Percentiles rank a stretch among this genome's conserved stretches.
phyloP scores from a whole-genome alignment of 176 grass and related monocot genomes.

The Aechmea fasciata region DNA sequence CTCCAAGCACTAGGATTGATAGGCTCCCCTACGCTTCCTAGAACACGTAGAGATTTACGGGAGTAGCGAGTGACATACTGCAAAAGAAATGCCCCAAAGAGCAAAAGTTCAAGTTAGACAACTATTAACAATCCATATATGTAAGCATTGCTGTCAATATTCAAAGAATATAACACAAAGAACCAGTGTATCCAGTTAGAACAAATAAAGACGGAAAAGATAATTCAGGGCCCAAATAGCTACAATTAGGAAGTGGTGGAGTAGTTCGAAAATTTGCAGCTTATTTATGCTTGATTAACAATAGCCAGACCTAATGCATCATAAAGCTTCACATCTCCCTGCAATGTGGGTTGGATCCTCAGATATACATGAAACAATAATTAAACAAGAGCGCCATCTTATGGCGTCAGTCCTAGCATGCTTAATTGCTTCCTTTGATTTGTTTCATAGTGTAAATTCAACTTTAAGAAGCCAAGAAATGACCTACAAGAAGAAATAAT shows the following conservation, averaged over 20 bases:
- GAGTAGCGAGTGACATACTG: constrained; percentile 81
- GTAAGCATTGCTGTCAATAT: not conserved
- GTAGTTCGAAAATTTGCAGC: no score
- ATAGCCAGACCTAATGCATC: no score
- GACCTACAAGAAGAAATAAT: not conserved
- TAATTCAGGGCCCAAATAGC: no score
- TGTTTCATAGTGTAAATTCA: not conserved
- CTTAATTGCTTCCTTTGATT: not conserved
- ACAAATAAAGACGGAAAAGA: no score
- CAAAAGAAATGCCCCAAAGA: constrained; percentile 18
- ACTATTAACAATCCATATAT: not conserved
- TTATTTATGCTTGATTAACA: no score
- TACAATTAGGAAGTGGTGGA: no score
- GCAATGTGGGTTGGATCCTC: not conserved
- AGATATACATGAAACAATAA: not conserved
- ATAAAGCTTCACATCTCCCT: not conserved
- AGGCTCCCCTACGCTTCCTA: constrained; percentile 98
- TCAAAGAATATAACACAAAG: not conserved
- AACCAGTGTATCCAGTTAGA: constrained; percentile 8
- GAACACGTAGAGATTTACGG: constrained; percentile 88
- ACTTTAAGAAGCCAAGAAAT: not conserved
- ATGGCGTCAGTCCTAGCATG: not conserved
- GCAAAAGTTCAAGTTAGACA: not conserved
- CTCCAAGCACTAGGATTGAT: constrained; percentile 99
- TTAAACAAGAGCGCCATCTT: not conserved